Conservation (phyloP, 768 basidiomycete species). For the Termitomyces sp. region DNA sequence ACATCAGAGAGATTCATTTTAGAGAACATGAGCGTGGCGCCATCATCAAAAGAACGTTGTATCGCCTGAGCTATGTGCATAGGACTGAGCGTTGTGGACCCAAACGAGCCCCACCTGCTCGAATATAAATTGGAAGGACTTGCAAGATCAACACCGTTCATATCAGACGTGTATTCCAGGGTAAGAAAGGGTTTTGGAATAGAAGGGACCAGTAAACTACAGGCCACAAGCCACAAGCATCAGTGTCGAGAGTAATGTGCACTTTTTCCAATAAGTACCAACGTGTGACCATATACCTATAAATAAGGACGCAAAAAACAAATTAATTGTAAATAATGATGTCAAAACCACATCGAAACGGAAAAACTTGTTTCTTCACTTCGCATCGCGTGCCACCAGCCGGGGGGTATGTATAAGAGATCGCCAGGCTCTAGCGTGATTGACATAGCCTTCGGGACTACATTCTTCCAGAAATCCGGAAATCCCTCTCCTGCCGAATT, state of each 20-base stretch:
- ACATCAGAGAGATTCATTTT: conserved; percentile 76
- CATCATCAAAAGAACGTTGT: conserved; percentile 63
- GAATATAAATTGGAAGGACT: conserved; percentile 18
- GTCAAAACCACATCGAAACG: conserved; percentile 85
- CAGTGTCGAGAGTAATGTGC: background rate
- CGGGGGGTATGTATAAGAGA: conserved; percentile 81
- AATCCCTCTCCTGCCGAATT: conserved; percentile 24
- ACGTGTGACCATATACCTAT: background rate
- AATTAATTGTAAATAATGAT: background rate
- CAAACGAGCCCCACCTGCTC: conserved; percentile 5
- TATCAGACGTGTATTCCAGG: background rate
- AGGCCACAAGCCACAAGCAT: background rate
- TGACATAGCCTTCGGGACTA: conserved; percentile 53
- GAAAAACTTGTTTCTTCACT: conserved; percentile 81
- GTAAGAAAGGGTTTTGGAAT: background rate
- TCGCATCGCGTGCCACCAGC: conserved; percentile 94
- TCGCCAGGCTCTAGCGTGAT: conserved; percentile 77
- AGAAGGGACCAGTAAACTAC: background rate
- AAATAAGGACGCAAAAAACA: background rate
- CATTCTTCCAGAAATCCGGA: conserved; percentile 50
- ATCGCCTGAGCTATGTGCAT: conserved; percentile 63
- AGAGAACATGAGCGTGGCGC: conserved; percentile 80
- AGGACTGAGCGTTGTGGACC: conserved; percentile 38
- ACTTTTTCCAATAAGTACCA: background rate
- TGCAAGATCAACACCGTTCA: conserved; percentile 18